Base-by-base conservation (phyloP, 176 grass and related monocot genomes). In the Echinochloa phyllopogon region DNA sequence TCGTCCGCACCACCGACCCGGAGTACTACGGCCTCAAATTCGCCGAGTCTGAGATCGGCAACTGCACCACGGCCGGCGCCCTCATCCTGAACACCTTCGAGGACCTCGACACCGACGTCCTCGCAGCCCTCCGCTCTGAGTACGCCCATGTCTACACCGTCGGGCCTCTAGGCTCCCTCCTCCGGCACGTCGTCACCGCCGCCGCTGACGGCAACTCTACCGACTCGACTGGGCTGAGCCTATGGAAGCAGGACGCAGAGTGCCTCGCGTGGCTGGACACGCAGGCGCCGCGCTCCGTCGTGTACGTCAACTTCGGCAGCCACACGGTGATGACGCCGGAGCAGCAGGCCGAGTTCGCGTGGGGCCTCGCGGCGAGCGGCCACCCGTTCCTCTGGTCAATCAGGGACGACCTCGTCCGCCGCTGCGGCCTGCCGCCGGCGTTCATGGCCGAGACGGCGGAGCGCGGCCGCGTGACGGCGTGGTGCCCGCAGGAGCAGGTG, bases 251-350 rank as follows among this genome's bases (percentile, higher is more conserved):
- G 65, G 88, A 88, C 24, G 40, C 82, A 0, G 55, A 16, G 7
- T 93, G 91, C 71, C 23, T 88, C 2, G 10, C 72, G 11, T 91
- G 92, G 92, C 82, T 94, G 69, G 55, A 84, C 37, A 69, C 16
- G 25, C 17, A 60, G 60, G 25, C 2, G 5, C 70, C 16, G 24
- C 5, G 44, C 56, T 96, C 91, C 3, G 88, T 96, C 66, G 72
- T 93, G 15, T 96, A 93, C 45, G 86, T 96, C 8, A 96, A 96
- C 87, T 96, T 89, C 57, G 94, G 94, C 38, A 96, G 94, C 86
- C 79, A 91, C 78, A 85, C 84, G 0, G 69, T 93, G 6, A 77
- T 94, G 82, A 91, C 89, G 45, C 45, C 23, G 24, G 44, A 50
- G 45, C 44, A 73, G 14, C 45, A 50, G 7, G 70, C 45, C n/a